These are phyloP conservation scores for Quercus parvula DNA, from an alignment of 306 rosid genomes.

Conservation along the genomic window DNA sequence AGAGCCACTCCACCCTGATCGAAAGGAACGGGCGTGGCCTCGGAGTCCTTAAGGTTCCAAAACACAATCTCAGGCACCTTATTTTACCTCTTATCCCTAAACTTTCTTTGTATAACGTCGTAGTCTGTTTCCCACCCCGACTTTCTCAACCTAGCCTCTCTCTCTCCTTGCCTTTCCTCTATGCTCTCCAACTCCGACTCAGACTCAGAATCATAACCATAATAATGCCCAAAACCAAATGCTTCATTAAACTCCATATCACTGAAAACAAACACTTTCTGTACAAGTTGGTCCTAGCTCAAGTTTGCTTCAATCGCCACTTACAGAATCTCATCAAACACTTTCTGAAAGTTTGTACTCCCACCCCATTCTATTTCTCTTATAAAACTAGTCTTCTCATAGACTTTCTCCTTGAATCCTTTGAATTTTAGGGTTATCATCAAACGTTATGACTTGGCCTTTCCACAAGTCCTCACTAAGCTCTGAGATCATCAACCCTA, in stretches of 20 bases:
- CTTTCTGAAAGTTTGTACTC: slow-evolving; percentile 59
- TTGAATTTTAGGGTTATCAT: slow-evolving; percentile 42
- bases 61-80: slow-evolving; percentile 63
- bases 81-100: slow-evolving; percentile 43
- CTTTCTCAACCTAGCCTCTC: too few species aligned
- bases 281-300: slow-evolving; percentile 50
- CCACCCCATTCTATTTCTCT: slow-evolving; percentile 16
- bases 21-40: slow-evolving; percentile 44
- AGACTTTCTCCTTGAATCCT: slow-evolving; percentile 37
- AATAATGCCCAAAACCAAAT: slow-evolving; percentile 1
- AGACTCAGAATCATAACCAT: too few species aligned
- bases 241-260: slow-evolving; percentile 75
- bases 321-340: slow-evolving; percentile 48
- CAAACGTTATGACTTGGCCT: slow-evolving; percentile 56
- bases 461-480: slow-evolving; percentile 41
- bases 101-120: slow-evolving; percentile 47
- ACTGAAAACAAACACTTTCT: slow-evolving; percentile 12
- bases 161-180: too few species aligned
- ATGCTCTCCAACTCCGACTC: too few species aligned
- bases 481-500: too few species aligned
- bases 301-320: slow-evolving; percentile 55
- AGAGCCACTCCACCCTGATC: slow-evolving; percentile 60
- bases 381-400: slow-evolving; percentile 36
- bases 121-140: slow-evolving; percentile 57
- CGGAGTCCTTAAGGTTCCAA: slow-evolving; percentile 54